Percentiles rank a stretch among this genome's conserved stretches.
These are phyloP conservation scores for Mycena rebaudengoi DNA, from an alignment of 768 basidiomycete genomes.

Conservation along the genomic window DNA sequence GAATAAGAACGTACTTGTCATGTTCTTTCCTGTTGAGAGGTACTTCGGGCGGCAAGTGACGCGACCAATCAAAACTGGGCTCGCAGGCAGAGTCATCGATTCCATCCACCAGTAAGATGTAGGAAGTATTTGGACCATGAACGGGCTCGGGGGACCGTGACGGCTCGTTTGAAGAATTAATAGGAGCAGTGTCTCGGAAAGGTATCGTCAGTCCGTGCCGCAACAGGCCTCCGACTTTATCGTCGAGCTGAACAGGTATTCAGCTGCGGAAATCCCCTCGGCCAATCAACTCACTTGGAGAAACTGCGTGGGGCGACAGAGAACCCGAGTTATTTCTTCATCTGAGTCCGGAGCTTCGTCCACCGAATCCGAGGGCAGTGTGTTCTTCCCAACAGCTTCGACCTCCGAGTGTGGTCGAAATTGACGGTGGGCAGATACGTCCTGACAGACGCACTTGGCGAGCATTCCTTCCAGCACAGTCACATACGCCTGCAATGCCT, in stretches of 20 bases:
- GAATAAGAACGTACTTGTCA: constrained; percentile 27
- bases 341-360: constrained; percentile 13
- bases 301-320: constrained; percentile 14
- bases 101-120: constrained; percentile 21
- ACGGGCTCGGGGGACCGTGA: not conserved
- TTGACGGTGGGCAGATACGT: constrained; percentile 13
- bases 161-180: not conserved
- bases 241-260: constrained; percentile 22
- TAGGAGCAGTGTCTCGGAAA: not conserved
- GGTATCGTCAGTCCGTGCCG: constrained; percentile 11
- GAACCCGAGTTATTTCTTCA: constrained; percentile 21
- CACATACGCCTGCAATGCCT: constrained; percentile 15
- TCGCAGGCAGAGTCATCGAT: not conserved
- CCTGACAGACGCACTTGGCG: constrained; percentile 21
- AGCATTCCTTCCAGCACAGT: constrained; percentile 12
- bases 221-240: constrained; percentile 8
- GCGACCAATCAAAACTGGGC: constrained; percentile 23
- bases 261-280: not conserved
- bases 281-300: constrained; percentile 18
- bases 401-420: constrained; percentile 12
- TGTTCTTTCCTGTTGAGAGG: constrained; percentile 20
- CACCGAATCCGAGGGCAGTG: not conserved
- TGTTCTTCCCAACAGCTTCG: not conserved
- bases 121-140: constrained; percentile 6
- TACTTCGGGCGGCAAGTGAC: constrained; percentile 15